These are phyloP conservation scores for Hypoxylon trugodes DNA, from an alignment of 495 filamentous ascomycete genomes.

Conservation along the genomic window DNA sequence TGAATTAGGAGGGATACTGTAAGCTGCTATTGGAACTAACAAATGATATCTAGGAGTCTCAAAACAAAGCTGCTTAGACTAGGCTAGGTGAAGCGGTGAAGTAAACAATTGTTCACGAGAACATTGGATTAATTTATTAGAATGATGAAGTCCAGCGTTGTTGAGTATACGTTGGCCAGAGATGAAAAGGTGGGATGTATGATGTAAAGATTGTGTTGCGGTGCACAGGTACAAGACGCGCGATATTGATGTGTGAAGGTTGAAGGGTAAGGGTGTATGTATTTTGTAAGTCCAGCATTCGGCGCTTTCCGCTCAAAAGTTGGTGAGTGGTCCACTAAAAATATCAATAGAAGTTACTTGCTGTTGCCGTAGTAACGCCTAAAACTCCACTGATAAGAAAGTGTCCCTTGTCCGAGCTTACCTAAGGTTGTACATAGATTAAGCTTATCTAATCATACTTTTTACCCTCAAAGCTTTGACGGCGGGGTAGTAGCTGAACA, in stretches of 20 bases:
- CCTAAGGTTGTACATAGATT: too few relatives aligned
- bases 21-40: constrained; percentile 32
- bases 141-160: not conserved
- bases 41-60: constrained; percentile 4
- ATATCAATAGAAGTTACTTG: constrained; percentile 28
- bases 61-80: not conserved
- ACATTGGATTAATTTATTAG: constrained; percentile 3
- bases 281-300: not conserved
- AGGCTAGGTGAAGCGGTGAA: not conserved
- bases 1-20: constrained; percentile 11
- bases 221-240: constrained; percentile 21
- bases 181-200: constrained; percentile 16
- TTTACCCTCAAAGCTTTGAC: too few relatives aligned
- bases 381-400: not conserved
- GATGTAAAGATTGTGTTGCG: constrained; percentile 6
- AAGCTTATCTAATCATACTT: too few relatives aligned
- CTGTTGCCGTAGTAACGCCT: constrained; percentile 26
- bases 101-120: not conserved
- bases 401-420: too few relatives aligned
- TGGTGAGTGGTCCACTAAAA: constrained; percentile 19
- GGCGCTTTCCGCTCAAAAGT: constrained; percentile 8
- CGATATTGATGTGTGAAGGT: too few relatives aligned
- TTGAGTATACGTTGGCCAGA: not conserved
- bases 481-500: too few relatives aligned
- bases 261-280: constrained; percentile 21